Percentiles rank a stretch among this genome's conserved stretches.
phyloP scores from a whole-genome alignment of 495 filamentous ascomycete species.

The Thermothielavioides terrestris region DNA sequence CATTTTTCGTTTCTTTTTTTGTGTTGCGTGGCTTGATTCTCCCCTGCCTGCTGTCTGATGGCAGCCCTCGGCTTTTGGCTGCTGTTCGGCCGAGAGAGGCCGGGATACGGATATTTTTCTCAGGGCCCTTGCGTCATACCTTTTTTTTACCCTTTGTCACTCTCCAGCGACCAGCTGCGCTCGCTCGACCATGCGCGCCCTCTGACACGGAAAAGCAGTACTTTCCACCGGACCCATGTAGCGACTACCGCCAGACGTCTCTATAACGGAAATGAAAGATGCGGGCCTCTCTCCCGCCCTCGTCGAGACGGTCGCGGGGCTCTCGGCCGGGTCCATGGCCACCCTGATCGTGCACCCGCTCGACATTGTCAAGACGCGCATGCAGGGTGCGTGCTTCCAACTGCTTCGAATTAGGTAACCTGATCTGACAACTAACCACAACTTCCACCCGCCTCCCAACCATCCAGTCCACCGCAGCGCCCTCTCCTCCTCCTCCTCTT shows the following conservation, averaged over 20 bases:
- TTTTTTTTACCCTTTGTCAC: conserved; percentile 4
- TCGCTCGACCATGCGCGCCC: background rate
- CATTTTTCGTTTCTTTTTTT: background rate
- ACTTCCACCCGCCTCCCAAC: too few relatives aligned
- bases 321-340: conserved; percentile 76
- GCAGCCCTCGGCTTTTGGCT: conserved; percentile 13
- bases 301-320: conserved; percentile 83
- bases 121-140: conserved; percentile 11
- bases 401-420: too few relatives aligned
- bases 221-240: conserved; percentile 15
- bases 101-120: conserved; percentile 9
- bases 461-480: conserved; percentile 31
- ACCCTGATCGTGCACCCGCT: conserved; percentile 80
- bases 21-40: background rate
- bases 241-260: conserved; percentile 10
- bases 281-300: conserved; percentile 59
- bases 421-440: too few relatives aligned
- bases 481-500: conserved; percentile 20
- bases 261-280: conserved; percentile 37
- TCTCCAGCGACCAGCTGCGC: conserved; percentile 1
- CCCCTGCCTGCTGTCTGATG: background rate
- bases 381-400: conserved; percentile 71
- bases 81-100: conserved; percentile 13
- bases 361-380: conserved; percentile 89
- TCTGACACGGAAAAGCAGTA: background rate